phyloP scores from a whole-genome alignment of 768 basidiomycete genomes.

The Amanita thiersii region DNA sequence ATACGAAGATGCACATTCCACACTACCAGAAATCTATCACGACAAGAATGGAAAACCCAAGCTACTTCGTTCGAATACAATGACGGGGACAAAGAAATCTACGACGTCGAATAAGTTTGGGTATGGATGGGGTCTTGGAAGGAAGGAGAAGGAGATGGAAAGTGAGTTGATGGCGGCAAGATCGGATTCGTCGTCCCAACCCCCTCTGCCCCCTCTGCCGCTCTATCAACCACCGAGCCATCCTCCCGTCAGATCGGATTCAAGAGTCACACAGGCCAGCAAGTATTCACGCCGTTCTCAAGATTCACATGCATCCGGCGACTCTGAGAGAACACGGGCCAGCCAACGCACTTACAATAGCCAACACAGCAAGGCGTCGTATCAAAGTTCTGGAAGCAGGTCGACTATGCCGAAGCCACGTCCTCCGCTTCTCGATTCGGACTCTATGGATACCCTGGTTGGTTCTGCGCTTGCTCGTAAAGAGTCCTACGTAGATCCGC shows the following conservation, averaged over 20 bases:
- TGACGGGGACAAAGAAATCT: slow-evolving; percentile 52
- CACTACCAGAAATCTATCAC: slow-evolving; percentile 22
- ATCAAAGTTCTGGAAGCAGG: slow-evolving; percentile 20
- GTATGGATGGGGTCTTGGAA: slow-evolving; percentile 66
- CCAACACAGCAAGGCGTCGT: slow-evolving; percentile 16
- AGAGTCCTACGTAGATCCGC: slow-evolving; percentile 51
- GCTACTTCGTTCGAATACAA: slow-evolving; percentile 41
- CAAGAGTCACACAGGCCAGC: slow-evolving; percentile 31
- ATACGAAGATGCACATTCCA: slow-evolving; percentile 39
- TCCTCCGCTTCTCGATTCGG: slow-evolving; percentile 38
- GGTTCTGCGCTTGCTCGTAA: slow-evolving; percentile 69
- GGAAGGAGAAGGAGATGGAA: slow-evolving; percentile 35
- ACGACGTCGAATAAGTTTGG: slow-evolving; percentile 44
- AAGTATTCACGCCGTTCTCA: slow-evolving; percentile 27
- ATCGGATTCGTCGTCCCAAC: slow-evolving; percentile 9
- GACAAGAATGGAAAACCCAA: slow-evolving; percentile 32
- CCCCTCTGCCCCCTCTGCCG: slow-evolving; percentile 14
- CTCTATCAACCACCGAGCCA: slow-evolving; percentile 10
- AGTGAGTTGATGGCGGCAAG: slow-evolving; percentile 22
- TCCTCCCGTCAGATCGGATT: slow-evolving; percentile 24
- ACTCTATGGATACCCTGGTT: slow-evolving; percentile 68
- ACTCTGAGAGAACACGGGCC: slow-evolving; percentile 21
- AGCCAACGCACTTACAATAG: slow-evolving; percentile 14
- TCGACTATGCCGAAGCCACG: slow-evolving; percentile 28
- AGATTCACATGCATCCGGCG: slow-evolving; percentile 17